phyloP scores from a whole-genome alignment of 2,329 filamentous ascomycete genomes.

The Ophiocordyceps australis region DNA sequence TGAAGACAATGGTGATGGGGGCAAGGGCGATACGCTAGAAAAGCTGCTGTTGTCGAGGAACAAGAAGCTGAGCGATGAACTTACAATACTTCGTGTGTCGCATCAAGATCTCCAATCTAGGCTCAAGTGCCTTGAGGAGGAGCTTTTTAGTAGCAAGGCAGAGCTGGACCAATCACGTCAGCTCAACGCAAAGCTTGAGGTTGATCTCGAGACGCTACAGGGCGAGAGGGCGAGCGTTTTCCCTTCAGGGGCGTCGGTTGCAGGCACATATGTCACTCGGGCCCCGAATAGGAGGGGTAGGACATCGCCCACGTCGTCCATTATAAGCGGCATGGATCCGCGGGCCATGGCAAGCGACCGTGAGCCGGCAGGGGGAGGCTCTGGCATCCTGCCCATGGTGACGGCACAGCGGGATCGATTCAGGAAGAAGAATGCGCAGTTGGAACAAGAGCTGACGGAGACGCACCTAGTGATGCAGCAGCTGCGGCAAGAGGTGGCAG shows the following conservation, averaged over 20 bases:
- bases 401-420: conserved; percentile 95
- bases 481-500: conserved; percentile 75
- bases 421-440: conserved; percentile 84
- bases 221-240: conserved; percentile 70
- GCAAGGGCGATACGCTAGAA: conserved; percentile 64
- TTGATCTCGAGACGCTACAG: conserved; percentile 77
- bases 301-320: conserved; percentile 85
- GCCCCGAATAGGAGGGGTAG: conserved; percentile 46
- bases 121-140: conserved; percentile 64
- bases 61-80: conserved; percentile 88
- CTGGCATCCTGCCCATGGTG: conserved; percentile 92
- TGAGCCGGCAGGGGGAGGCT: conserved; percentile 55
- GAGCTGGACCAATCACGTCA: conserved; percentile 74
- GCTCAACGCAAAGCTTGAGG: conserved; percentile 77
- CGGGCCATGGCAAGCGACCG: conserved; percentile 26
- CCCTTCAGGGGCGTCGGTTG: conserved; percentile 79
- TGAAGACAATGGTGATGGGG: conserved; percentile 4
- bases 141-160: conserved; percentile 64
- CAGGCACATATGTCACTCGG: conserved; percentile 66
- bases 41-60: conserved; percentile 83
- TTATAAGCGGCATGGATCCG: conserved; percentile 91
- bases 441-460: conserved; percentile 80
- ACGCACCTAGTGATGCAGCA: conserved; percentile 67
- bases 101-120: conserved; percentile 79
- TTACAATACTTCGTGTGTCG: conserved; percentile 82